phyloP scores from a whole-genome alignment of 2,329 filamentous ascomycete genomes.

The Grosmannia penicillata region DNA sequence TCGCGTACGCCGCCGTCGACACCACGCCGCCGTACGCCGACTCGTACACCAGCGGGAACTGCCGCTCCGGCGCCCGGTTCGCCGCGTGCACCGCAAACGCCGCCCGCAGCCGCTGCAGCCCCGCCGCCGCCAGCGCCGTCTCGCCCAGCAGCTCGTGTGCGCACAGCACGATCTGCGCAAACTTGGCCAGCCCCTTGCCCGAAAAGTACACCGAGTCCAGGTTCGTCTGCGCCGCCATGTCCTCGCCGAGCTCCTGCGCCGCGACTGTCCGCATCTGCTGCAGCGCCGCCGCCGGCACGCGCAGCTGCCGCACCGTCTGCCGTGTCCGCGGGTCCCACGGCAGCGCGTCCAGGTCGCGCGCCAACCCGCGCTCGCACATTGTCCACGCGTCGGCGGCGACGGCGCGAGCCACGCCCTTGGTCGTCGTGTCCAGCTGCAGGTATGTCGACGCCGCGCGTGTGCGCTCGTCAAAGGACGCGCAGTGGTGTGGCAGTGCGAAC shows the following conservation, averaged over 20 bases:
- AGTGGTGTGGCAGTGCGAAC: constrained; percentile 80
- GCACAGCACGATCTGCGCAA: constrained; percentile 53
- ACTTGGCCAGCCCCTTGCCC: constrained; percentile 72
- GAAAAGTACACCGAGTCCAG: constrained; percentile 85
- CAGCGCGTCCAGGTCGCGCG: constrained; percentile 58
- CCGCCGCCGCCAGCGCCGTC: constrained; percentile 36
- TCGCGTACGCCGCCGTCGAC: constrained; percentile 57
- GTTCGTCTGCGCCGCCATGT: constrained; percentile 59
- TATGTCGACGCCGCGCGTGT: constrained; percentile 36
- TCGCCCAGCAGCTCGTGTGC: constrained; percentile 49
- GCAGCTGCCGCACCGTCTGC: constrained; percentile 30
- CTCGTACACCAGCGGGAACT: constrained; percentile 51
- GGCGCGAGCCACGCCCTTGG: constrained; percentile 66
- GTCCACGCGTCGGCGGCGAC: constrained; percentile 63
- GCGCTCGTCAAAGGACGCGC: constrained; percentile 52
- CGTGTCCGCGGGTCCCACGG: constrained; percentile 52
- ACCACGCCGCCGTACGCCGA: constrained; percentile 68
- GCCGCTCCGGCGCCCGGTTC: constrained; percentile 57
- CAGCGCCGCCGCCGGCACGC: constrained; percentile 38
- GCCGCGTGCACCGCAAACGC: constrained; percentile 51
- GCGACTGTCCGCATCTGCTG: constrained; percentile 46
- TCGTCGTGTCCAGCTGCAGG: constrained; percentile 60
- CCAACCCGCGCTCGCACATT: constrained; percentile 60
- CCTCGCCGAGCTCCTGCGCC: constrained; percentile 52
- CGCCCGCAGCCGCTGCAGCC: constrained; percentile 46